Conservation (phyloP, 352 stramenopile species). For the Salisapilia sapeloensis region DNA sequence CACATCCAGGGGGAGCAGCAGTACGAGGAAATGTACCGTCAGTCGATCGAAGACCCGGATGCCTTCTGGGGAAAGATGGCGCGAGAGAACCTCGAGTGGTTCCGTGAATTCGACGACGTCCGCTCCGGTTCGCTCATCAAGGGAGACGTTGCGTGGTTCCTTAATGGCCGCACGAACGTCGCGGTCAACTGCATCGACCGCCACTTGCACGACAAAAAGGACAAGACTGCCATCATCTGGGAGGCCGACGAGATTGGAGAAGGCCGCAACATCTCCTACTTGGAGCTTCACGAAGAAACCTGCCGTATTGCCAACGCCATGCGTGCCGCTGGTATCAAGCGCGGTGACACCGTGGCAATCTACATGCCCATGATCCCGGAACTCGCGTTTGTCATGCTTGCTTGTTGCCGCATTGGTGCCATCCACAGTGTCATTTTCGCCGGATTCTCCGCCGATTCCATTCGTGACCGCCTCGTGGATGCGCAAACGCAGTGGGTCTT, state of each 20-base stretch:
- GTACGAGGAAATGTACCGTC: slow-evolving; percentile 79
- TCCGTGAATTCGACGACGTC: slow-evolving; percentile 83
- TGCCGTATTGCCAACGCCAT: slow-evolving; percentile 95
- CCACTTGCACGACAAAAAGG: slow-evolving; percentile 56
- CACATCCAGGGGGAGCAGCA: slow-evolving; percentile 52
- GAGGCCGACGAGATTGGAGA: slow-evolving; percentile 93
- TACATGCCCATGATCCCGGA: slow-evolving; percentile 99
- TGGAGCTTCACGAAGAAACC: slow-evolving; percentile 79
- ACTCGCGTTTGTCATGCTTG: slow-evolving; percentile 95
- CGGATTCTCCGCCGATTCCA: slow-evolving; percentile 87
- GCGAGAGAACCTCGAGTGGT: slow-evolving; percentile 85
- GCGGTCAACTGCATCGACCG: slow-evolving; percentile 93
- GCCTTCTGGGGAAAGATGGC: slow-evolving; percentile 88
- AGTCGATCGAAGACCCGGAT: slow-evolving; percentile 74
- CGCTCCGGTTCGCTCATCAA: slow-evolving; percentile 77
- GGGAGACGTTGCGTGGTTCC: slow-evolving; percentile 91
- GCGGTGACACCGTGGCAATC: slow-evolving; percentile 92
- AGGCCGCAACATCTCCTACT: slow-evolving; percentile 82
- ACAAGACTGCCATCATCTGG: slow-evolving; percentile 94
- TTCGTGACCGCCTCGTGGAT: slow-evolving; percentile 91
- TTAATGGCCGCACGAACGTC: slow-evolving; percentile 89
- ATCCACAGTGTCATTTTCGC: slow-evolving; percentile 97
- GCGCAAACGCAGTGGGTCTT: slow-evolving; percentile 82
- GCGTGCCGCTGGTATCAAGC: slow-evolving; percentile 68
- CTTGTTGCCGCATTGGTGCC: slow-evolving; percentile 93